Conservation (phyloP, 2,329 filamentous ascomycete species). For the Capronia epimyces region DNA sequence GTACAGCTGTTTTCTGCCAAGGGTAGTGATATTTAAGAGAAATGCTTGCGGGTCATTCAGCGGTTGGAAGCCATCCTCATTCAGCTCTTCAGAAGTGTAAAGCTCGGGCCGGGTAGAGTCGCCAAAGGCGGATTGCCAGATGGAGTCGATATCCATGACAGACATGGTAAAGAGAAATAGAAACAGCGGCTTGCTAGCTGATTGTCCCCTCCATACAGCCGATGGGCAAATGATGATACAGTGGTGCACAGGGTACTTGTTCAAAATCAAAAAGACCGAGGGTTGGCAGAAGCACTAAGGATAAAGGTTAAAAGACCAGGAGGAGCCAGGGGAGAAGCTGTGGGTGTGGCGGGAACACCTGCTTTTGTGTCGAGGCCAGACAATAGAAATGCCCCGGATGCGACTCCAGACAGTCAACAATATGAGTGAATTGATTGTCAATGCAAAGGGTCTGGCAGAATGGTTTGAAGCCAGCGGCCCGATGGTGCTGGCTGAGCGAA, state of each 20-base stretch:
- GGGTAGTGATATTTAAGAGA: constrained; percentile 16
- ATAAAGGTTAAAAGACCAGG: neutral
- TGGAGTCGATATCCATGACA: constrained; percentile 16
- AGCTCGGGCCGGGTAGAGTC: constrained; percentile 21
- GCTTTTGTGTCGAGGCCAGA: neutral
- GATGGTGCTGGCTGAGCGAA: too few species aligned
- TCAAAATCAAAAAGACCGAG: neutral
- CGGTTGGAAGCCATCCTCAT: constrained; percentile 26
- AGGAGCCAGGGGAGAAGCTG: neutral
- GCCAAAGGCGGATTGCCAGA: constrained; percentile 26
- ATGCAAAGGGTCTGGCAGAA: constrained; percentile 1
- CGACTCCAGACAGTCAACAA: neutral
- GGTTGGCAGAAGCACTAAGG: neutral
- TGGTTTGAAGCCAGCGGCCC: neutral
- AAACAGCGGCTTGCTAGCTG: neutral
- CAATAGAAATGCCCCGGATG: neutral
- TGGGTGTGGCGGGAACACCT: neutral
- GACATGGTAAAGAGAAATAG: constrained; percentile 8
- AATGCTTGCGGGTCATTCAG: constrained; percentile 25
- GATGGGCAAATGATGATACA: constrained; percentile 8
- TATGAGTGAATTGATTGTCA: neutral
- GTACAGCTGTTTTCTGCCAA: constrained; percentile 41
- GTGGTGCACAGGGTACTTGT: neutral
- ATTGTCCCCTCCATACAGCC: constrained; percentile 3
- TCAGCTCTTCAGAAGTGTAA: constrained; percentile 21